phyloP scores from a whole-genome alignment of 306 rosid genomes.

The Medicago lupulina region DNA sequence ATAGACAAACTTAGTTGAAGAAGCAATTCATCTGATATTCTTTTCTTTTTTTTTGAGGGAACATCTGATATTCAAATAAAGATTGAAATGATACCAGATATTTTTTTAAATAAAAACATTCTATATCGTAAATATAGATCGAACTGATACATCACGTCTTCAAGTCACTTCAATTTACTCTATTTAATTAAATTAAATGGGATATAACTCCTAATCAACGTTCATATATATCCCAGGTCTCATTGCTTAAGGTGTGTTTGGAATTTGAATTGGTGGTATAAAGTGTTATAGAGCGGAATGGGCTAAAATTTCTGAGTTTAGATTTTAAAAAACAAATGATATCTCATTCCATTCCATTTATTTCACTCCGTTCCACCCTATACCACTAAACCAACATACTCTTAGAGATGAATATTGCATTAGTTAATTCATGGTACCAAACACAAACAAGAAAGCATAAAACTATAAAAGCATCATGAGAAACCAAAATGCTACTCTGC shows the following conservation, averaged over 20 bases:
- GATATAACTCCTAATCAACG: not conserved
- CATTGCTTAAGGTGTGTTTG: not conserved
- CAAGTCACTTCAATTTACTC: not conserved
- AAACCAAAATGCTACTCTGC: constrained; percentile 9
- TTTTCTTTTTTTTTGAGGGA: no score
- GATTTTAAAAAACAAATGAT: not conserved
- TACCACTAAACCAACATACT: not conserved
- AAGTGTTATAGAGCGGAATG: not conserved
- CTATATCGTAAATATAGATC: not conserved
- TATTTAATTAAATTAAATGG: constrained; percentile 16
- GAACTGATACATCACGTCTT: not conserved
- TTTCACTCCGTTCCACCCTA: not conserved
- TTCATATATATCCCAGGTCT: constrained; percentile 1
- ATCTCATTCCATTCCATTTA: not conserved
- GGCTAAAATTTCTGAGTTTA: not conserved
- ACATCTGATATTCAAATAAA: constrained; percentile 12
- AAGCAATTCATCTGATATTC: constrained; percentile 20
- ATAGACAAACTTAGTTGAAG: not conserved
- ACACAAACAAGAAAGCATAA: not conserved
- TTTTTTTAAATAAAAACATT: not conserved
- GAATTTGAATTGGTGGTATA: not conserved
- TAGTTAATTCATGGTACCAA: constrained; percentile 15
- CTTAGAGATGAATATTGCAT: not conserved
- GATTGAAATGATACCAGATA: not conserved
- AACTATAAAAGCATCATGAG: not conserved